phyloP scores from a whole-genome alignment of 2,329 filamentous ascomycete species.

The Ceratocystis variospora region DNA sequence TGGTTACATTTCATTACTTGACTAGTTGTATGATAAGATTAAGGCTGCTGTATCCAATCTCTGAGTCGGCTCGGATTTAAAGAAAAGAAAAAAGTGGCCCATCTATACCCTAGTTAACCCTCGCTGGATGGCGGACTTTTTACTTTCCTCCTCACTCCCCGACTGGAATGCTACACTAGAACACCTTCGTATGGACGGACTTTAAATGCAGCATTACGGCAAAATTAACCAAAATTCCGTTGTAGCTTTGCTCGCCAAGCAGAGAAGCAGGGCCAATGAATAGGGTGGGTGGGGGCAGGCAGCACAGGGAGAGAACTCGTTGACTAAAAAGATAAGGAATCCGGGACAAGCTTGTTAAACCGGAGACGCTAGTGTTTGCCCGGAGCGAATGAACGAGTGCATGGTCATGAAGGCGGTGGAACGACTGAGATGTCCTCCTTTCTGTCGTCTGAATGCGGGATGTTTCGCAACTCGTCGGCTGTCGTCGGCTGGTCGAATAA shows the following conservation, averaged over 20 bases:
- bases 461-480: too few species aligned
- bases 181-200: neutral
- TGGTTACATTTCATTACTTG: conserved; percentile 34
- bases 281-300: neutral
- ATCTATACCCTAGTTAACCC: neutral
- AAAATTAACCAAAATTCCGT: neutral
- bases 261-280: neutral
- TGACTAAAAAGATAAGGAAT: too few species aligned
- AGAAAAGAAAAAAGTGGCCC: neutral
- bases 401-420: too few species aligned
- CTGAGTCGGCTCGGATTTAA: neutral
- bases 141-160: neutral
- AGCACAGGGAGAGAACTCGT: neutral
- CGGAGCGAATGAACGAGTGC: too few species aligned
- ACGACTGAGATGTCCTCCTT: too few species aligned
- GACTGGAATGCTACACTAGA: neutral
- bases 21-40: neutral
- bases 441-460: too few species aligned
- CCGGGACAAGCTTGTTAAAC: too few species aligned
- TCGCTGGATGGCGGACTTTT: neutral
- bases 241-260: neutral
- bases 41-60: neutral
- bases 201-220: neutral
- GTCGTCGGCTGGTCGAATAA: too few species aligned
- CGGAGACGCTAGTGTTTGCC: too few species aligned